Evolutionary conservation across 768 basidiomycete species (phyloP), one percentile per base, ranked within the genome.

Genomic region (Boletellus ananas): DNA sequence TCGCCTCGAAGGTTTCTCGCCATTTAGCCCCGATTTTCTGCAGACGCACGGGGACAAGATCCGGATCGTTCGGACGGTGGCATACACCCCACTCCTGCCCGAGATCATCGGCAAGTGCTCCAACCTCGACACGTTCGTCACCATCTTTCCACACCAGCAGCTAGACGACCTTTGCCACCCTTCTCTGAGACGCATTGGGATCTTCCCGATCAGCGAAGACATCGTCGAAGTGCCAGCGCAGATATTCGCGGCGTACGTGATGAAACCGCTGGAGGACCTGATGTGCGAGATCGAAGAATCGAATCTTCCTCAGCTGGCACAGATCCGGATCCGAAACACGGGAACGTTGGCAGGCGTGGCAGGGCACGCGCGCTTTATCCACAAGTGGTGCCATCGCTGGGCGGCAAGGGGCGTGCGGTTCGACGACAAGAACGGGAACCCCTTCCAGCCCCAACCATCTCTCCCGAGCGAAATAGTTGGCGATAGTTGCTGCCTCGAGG

Each of bases 1-100:
- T 11, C 68, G 75, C n/a, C 64, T 78, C 31, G 77, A 78, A 48
- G 67, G 72, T 8, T 67, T 69, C 39, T 75, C 75, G 6, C 64
- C 73, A 2, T 73, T 76, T 29, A 74, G 66, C 29, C 62, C 66
- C 5, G 60, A 67, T 37, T 78, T 78, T 51, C 62, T 78, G 55
- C 45, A 52, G 17, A 64, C 66, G 0, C 74, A 78, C 35, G 77
- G 77, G 4, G 53, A 55, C 41, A 77, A 77, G 59, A 67, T 78
- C 34, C 66, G 66, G 18, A 58, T 58, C 25, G 68, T 78, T 38
- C 69, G 74, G 44, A 74, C 73, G 4, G 66, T 67, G 38, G 63
- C 65, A 1, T 51, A 70, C 58, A 23, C 63, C 5, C 64, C 64
- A 8, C 67, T 77, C 16, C 60, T 74, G 2, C 58, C 59, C 16